These are phyloP conservation scores for Taphrina sp. DNA, from an alignment of 1,139 yeast species.

Conservation along the genomic window DNA sequence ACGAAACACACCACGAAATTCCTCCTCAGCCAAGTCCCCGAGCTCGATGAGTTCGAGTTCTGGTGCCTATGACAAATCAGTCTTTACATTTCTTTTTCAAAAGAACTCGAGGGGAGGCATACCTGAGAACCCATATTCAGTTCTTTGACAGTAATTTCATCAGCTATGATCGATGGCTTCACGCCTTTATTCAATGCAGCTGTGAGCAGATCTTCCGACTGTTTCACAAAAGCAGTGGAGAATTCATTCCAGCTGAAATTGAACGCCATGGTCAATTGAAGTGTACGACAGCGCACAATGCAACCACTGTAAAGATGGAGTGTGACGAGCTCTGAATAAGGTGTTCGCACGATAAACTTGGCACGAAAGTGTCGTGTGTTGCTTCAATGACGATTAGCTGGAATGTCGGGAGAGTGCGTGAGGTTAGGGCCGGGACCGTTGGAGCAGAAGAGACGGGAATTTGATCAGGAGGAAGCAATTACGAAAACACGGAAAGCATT, in stretches of 20 bases:
- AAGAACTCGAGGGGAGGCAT: neutral
- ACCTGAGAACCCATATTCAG: slow-evolving; percentile 65
- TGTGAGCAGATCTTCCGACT: slow-evolving; percentile 68
- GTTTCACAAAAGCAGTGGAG: slow-evolving; percentile 34
- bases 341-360: no score
- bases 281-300: no score
- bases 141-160: slow-evolving; percentile 68
- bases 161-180: slow-evolving; percentile 72
- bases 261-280: slow-evolving; percentile 34
- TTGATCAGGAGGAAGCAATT: no score
- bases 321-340: no score
- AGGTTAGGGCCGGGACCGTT: no score
- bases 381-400: no score
- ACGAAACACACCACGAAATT: slow-evolving; percentile 83
- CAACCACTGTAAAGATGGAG: no score
- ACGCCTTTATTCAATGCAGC: slow-evolving; percentile 73
- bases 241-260: slow-evolving; percentile 35
- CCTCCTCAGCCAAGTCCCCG: slow-evolving; percentile 76
- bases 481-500: no score
- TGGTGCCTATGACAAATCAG: slow-evolving; percentile 64
- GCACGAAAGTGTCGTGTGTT: no score
- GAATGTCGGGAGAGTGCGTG: no score
- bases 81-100: neutral
- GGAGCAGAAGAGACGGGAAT: no score
- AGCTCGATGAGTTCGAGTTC: slow-evolving; percentile 77